Percentiles rank a stretch among this genome's conserved stretches.
Evolutionary conservation across 2,329 filamentous ascomycete species (phyloP).

Genomic region (Microsporum audouinii): DNA sequence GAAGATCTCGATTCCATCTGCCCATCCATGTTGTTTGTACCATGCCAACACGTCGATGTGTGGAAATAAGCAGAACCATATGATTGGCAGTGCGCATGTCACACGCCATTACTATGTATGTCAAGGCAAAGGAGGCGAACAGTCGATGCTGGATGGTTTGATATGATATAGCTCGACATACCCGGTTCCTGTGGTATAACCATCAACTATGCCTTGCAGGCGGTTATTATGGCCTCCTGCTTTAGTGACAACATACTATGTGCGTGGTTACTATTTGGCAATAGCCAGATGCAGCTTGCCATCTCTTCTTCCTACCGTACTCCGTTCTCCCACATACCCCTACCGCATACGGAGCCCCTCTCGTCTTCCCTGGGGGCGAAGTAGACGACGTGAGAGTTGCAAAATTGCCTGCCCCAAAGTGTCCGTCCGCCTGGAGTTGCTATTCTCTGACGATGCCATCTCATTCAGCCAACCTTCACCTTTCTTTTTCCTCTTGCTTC

Average conservation of each 20-base stretch:
- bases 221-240: background rate
- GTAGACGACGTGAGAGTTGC: background rate
- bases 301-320: background rate
- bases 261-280: background rate
- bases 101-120: background rate
- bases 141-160: background rate
- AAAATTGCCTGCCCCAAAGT: background rate
- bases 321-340: background rate
- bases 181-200: background rate
- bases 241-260: background rate
- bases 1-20: background rate
- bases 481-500: background rate
- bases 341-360: background rate
- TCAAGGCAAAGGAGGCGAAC: background rate
- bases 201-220: background rate
- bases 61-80: background rate
- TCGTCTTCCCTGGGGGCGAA: background rate
- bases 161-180: background rate
- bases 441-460: background rate
- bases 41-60: background rate
- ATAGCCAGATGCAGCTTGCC: background rate
- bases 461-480: background rate
- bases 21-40: background rate
- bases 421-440: background rate
- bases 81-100: background rate